phyloP scores from a whole-genome alignment of 495 filamentous ascomycete genomes.

The Talaromyces ruber region DNA sequence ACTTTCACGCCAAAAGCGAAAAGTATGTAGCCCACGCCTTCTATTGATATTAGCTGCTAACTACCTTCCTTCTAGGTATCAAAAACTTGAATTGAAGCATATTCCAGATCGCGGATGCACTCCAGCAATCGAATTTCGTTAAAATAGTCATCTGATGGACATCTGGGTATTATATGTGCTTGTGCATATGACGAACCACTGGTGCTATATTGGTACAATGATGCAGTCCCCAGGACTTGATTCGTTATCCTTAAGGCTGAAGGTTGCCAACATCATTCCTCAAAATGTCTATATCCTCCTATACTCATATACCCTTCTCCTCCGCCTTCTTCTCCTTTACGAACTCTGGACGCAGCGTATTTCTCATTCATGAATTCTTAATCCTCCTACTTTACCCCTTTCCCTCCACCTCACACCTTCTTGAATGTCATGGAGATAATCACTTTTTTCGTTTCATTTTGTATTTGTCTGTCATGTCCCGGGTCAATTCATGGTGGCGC shows the following conservation, averaged over 20 bases:
- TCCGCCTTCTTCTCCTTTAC: neutral
- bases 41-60: constrained; percentile 9
- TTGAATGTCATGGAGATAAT: neutral
- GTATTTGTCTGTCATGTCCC: neutral
- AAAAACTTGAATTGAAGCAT: constrained; percentile 86
- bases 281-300: neutral
- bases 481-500: neutral
- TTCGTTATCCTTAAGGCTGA: neutral
- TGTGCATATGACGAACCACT: neutral
- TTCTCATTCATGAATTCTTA: neutral
- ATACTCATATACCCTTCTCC: neutral
- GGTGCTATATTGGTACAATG: neutral
- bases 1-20: constrained; percentile 96
- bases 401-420: neutral
- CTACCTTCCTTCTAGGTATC: constrained; percentile 50
- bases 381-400: neutral
- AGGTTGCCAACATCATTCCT: neutral
- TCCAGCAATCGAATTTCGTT: constrained; percentile 90
- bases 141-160: constrained; percentile 16
- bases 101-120: constrained; percentile 78
- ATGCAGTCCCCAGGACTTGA: neutral
- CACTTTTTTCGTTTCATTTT: neutral
- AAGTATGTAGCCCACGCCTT: constrained; percentile 48
- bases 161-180: neutral
- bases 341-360: neutral